Evolutionary conservation across 305 asterid species (phyloP).

Genomic region (Rubia occidens): DNA sequence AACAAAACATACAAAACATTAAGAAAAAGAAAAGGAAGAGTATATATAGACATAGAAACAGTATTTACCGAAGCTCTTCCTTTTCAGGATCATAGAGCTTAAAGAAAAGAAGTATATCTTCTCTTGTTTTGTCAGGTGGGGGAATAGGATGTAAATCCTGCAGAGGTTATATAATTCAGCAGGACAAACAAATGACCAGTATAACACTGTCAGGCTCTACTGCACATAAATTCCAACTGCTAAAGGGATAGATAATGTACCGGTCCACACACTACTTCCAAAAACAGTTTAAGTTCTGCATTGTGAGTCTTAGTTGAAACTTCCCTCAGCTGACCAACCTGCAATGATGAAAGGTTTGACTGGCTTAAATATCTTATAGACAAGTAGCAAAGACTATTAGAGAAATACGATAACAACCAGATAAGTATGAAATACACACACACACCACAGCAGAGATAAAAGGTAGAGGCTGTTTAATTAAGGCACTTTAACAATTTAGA

Average conservation of each 20-base stretch:
- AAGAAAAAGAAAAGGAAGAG: neutral
- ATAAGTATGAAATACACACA: neutral
- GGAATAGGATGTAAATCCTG: constrained; percentile 57
- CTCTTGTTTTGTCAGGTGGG: constrained; percentile 75
- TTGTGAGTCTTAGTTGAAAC: constrained; percentile 65
- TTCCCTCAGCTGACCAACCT: constrained; percentile 91
- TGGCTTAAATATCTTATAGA: neutral
- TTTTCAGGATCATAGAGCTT: constrained; percentile 82
- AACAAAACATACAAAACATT: constrained; percentile 11
- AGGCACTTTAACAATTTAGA: neutral
- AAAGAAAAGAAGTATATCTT: constrained; percentile 83
- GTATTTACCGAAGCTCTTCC: constrained; percentile 73
- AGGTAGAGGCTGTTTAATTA: neutral
- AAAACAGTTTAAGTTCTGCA: constrained; percentile 78
- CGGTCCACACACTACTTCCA: constrained; percentile 71
- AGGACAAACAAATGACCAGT: constrained; percentile 6
- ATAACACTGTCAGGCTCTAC: neutral
- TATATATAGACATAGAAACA: neutral
- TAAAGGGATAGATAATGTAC: constrained; percentile 28
- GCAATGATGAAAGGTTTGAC: constrained; percentile 18
- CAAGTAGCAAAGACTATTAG: neutral
- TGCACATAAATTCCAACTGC: constrained; percentile 1
- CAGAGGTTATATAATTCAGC: constrained; percentile 4
- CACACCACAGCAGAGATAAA: neutral
- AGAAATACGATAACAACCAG: neutral